These are phyloP conservation scores for Simmondsia chinensis DNA, from an alignment of 148 eudicot genomes.

Conservation along the genomic window DNA sequence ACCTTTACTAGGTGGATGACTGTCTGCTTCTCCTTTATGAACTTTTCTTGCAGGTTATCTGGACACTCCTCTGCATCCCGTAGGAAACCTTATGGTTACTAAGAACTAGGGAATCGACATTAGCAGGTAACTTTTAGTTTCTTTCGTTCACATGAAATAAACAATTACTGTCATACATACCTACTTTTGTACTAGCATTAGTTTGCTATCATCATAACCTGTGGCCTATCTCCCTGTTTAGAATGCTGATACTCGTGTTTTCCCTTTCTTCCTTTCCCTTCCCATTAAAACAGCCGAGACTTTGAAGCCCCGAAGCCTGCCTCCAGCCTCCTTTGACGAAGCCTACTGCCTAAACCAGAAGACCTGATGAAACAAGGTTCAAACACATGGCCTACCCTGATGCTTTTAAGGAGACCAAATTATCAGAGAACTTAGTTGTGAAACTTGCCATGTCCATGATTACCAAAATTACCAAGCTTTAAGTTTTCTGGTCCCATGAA, in stretches of 20 bases:
- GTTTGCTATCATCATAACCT: slow-evolving; percentile 28
- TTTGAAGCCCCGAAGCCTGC: slow-evolving; percentile 88
- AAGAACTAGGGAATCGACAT: slow-evolving; percentile 10
- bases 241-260: slow-evolving; percentile 61
- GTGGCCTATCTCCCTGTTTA: slow-evolving; percentile 24
- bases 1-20: background rate
- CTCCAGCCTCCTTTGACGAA: slow-evolving; percentile 57
- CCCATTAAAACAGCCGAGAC: slow-evolving; percentile 81
- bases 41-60: slow-evolving; percentile 49
- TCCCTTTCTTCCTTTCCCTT: slow-evolving; percentile 69
- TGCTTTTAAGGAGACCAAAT: slow-evolving; percentile 62
- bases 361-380: slow-evolving; percentile 76
- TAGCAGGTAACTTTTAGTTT: slow-evolving; percentile 53
- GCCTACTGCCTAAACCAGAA: slow-evolving; percentile 89
- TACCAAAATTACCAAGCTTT: slow-evolving; percentile 51
- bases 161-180: background rate
- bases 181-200: slow-evolving; percentile 10
- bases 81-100: slow-evolving; percentile 63
- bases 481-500: slow-evolving; percentile 41
- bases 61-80: slow-evolving; percentile 50
- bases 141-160: slow-evolving; percentile 1
- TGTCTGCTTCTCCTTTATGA: background rate
- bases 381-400: slow-evolving; percentile 60
- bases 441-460: slow-evolving; percentile 68
- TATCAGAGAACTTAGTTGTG: slow-evolving; percentile 52